Evolutionary conservation across 1,284 basidiomycete species (phyloP).

Genomic region (Stereum hirsutum): DNA sequence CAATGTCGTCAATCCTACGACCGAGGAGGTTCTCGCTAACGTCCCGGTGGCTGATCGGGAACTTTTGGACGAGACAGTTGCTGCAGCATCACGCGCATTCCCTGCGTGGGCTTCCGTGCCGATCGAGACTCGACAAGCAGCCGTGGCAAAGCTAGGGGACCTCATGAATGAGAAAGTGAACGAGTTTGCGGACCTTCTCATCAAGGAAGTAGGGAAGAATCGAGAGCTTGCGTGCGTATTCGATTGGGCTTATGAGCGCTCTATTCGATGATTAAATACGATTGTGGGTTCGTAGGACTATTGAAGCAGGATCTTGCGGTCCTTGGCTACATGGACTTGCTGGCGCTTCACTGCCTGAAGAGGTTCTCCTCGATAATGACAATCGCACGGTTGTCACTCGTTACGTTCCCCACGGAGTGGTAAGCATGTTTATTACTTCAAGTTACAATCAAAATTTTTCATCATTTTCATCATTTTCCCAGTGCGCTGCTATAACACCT

Average conservation of each 20-base stretch:
- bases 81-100: neutral
- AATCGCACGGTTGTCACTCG: neutral
- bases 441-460: too few relatives aligned
- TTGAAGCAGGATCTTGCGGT: neutral
- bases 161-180: neutral
- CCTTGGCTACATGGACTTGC: neutral
- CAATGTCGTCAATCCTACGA: neutral
- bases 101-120: neutral
- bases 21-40: neutral
- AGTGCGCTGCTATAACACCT: neutral
- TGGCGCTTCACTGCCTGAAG: neutral
- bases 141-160: neutral
- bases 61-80: neutral
- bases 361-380: neutral
- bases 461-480: too few relatives aligned
- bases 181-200: neutral
- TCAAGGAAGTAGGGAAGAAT: neutral
- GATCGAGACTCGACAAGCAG: neutral
- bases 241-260: too few relatives aligned
- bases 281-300: neutral
- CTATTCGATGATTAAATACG: neutral
- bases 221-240: neutral
- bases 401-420: neutral
- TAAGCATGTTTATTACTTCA: too few relatives aligned
- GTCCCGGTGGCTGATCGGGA: neutral